These are phyloP conservation scores for Lignosus rhinocerotis DNA, from an alignment of 1,284 basidiomycete genomes.

Conservation along the genomic window DNA sequence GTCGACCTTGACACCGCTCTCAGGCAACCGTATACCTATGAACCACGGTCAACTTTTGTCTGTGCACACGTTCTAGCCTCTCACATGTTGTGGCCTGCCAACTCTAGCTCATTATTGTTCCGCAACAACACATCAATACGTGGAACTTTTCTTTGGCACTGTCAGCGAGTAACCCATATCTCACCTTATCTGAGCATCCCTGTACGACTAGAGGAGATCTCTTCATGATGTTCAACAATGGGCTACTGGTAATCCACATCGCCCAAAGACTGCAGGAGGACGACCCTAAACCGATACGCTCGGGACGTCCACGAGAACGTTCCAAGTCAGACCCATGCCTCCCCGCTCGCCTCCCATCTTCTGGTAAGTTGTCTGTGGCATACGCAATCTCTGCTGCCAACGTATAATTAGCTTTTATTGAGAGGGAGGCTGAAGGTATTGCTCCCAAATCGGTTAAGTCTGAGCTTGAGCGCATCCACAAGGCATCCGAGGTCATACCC, in stretches of 20 bases:
- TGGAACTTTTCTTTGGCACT: not conserved
- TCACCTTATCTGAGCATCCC: not conserved
- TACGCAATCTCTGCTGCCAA: conserved; percentile 13
- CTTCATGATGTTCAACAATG: conserved; percentile 55
- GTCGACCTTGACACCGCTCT: not conserved
- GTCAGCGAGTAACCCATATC: not conserved
- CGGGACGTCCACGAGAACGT: conserved; percentile 35
- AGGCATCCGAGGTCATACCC: conserved; percentile 24
- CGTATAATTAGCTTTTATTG: conserved; percentile 54
- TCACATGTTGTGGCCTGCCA: conserved; percentile 1
- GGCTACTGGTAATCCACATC: conserved; percentile 44
- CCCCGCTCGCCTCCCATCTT: conserved; percentile 65
- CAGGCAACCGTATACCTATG: conserved; percentile 1
- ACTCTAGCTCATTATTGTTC: not conserved
- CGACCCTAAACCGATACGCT: conserved; percentile 1
- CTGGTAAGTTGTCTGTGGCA: conserved; percentile 42
- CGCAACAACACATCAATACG: not conserved
- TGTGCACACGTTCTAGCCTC: not conserved
- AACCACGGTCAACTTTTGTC: not conserved
- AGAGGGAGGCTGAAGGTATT: conserved; percentile 60
- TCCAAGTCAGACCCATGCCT: conserved; percentile 57
- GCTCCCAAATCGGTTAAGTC: conserved; percentile 54
- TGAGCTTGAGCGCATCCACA: conserved; percentile 37
- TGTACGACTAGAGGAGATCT: not conserved
- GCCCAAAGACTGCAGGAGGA: conserved; percentile 35